phyloP scores from a whole-genome alignment of 2,329 filamentous ascomycete species.

The Dichotomopilus funicola region DNA sequence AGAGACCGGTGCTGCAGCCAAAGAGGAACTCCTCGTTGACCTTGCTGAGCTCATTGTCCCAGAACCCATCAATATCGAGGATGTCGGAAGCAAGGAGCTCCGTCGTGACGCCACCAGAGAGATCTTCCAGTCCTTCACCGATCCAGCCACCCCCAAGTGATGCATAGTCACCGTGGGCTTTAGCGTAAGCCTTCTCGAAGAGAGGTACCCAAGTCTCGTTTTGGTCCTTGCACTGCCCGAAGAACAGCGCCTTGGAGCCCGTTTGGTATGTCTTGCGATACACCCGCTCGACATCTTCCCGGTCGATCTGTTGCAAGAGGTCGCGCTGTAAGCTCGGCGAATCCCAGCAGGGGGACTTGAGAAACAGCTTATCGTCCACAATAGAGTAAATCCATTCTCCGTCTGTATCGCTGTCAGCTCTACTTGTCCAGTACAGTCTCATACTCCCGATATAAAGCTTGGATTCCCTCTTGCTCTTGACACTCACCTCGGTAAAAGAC shows the following conservation, averaged over 20 bases:
- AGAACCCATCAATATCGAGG: slow-evolving; percentile 70
- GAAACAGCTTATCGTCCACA: slow-evolving; percentile 83
- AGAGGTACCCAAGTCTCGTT: slow-evolving; percentile 78
- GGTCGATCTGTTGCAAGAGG: slow-evolving; percentile 67
- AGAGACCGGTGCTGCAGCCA: slow-evolving; percentile 48
- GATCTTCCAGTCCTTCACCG: slow-evolving; percentile 53
- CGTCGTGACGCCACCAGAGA: slow-evolving; percentile 60
- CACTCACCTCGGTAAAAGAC: slow-evolving; percentile 65
- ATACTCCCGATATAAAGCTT: neutral
- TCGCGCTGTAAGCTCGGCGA: slow-evolving; percentile 69
- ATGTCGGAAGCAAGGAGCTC: slow-evolving; percentile 62
- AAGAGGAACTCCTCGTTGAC: slow-evolving; percentile 75
- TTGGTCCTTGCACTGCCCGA: slow-evolving; percentile 65
- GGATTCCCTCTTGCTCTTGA: neutral
- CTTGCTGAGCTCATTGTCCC: slow-evolving; percentile 69
- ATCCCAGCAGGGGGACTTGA: slow-evolving; percentile 77
- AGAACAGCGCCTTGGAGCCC: slow-evolving; percentile 68
- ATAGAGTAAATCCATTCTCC: slow-evolving; percentile 91
- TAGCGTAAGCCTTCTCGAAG: slow-evolving; percentile 74
- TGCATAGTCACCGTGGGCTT: slow-evolving; percentile 72
- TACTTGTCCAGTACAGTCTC: neutral
- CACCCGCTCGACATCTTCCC: slow-evolving; percentile 56
- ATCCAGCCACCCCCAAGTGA: slow-evolving; percentile 67
- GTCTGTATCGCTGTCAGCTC: slow-evolving; percentile 38
- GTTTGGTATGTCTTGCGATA: slow-evolving; percentile 67